Percentiles rank a stretch among this genome's conserved stretches.
phyloP scores from a whole-genome alignment of 164 flowering plant genomes.

The Litsea cubeba region DNA sequence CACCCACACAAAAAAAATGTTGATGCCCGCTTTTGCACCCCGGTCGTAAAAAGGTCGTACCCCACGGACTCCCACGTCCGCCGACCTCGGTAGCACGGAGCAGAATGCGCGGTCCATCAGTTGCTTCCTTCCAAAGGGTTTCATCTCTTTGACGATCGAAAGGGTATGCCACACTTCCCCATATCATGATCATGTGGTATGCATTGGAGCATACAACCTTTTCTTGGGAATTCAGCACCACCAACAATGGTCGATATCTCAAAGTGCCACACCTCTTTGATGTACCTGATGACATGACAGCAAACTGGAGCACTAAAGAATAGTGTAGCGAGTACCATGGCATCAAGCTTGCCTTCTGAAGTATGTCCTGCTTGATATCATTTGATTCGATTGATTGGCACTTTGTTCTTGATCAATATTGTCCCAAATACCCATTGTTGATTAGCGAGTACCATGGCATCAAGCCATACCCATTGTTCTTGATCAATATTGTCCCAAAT shows the following conservation, averaged over 20 bases:
- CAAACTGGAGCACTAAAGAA: conserved; percentile 38
- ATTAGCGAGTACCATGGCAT: too few species aligned
- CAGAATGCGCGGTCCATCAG: too few species aligned
- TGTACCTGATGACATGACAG: conserved; percentile 25
- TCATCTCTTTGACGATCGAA: conserved; percentile 23
- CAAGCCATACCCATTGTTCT: too few species aligned
- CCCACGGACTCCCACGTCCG: too few species aligned
- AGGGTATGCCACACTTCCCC: conserved; percentile 36
- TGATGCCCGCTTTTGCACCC: too few species aligned
- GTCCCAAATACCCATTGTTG: too few species aligned
- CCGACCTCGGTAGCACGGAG: too few species aligned
- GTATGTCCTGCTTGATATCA: too few species aligned
- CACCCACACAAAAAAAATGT: too few species aligned
- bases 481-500: too few species aligned
- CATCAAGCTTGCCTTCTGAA: conserved; percentile 28
- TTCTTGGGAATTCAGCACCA: conserved; percentile 32
- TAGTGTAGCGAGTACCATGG: conserved; percentile 57
- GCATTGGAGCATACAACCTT: conserved; percentile 19
- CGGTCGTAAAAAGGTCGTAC: too few species aligned
- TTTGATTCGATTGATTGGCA: conserved; percentile 27
- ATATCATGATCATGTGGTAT: conserved; percentile 34
- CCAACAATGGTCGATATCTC: conserved; percentile 26
- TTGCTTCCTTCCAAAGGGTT: conserved; percentile 26
- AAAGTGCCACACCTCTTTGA: conserved; percentile 22
- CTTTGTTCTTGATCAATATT: too few species aligned